Percentiles rank a stretch among this genome's conserved stretches.
Conservation (phyloP, 306 rosid species). For the Lathyrus aphaca region DNA sequence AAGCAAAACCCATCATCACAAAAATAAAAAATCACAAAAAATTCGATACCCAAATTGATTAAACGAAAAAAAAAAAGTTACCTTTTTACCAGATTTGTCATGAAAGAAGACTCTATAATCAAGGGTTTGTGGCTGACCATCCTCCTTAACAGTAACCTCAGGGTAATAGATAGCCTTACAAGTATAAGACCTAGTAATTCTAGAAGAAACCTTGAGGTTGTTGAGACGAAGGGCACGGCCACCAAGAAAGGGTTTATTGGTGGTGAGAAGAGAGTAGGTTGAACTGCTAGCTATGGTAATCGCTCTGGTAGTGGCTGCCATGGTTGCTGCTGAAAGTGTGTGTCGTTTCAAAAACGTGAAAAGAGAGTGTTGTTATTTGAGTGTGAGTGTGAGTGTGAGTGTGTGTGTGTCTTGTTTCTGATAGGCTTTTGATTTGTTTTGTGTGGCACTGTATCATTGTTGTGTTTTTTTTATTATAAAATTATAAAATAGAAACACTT, state of each 20-base stretch:
- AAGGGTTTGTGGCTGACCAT: slow-evolving; percentile 80
- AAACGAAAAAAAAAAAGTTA: slow-evolving; percentile 1
- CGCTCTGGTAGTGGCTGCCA: slow-evolving; percentile 89
- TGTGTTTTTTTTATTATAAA: background rate
- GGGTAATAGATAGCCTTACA: slow-evolving; percentile 84
- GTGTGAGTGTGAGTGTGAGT: background rate
- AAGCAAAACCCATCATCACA: slow-evolving; percentile 10
- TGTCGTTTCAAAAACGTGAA: background rate
- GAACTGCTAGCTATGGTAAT: slow-evolving; percentile 57
- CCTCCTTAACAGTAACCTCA: slow-evolving; percentile 61
- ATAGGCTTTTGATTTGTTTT: slow-evolving; percentile 28
- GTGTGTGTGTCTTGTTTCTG: slow-evolving; percentile 17
- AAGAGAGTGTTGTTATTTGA: background rate
- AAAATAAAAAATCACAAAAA: background rate
- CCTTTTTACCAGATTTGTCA: slow-evolving; percentile 81
- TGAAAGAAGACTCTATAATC: slow-evolving; percentile 78
- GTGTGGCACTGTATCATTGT: slow-evolving; percentile 26
- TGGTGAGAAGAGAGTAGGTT: slow-evolving; percentile 47
- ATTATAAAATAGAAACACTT: no score
- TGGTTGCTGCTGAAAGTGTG: slow-evolving; percentile 26
- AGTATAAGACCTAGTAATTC: slow-evolving; percentile 49
- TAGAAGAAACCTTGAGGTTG: slow-evolving; percentile 39
- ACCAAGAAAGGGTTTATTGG: slow-evolving; percentile 43
- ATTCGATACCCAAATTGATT: background rate
- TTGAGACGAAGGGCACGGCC: slow-evolving; percentile 32